Evolutionary conservation across 176 grass and related monocot genomes (phyloP).

Genomic region (Carex scoparia): DNA sequence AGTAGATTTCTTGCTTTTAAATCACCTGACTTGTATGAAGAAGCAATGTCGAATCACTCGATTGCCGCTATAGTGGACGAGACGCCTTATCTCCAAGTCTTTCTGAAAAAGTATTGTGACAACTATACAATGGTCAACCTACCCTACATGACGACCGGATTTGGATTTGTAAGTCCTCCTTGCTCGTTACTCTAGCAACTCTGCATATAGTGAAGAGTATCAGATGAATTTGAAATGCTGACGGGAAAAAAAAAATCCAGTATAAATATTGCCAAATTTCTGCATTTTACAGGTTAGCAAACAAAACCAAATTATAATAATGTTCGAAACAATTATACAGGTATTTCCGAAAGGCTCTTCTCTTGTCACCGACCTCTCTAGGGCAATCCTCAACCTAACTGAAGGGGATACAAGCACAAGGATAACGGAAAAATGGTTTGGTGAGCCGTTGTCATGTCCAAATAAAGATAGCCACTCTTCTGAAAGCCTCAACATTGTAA

Average conservation of each 20-base stretch:
- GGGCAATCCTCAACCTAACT: slow-evolving; percentile 51
- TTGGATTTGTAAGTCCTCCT: slow-evolving; percentile 40
- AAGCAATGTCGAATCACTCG: slow-evolving; percentile 28
- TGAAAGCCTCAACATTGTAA: slow-evolving; percentile 29
- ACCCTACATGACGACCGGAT: slow-evolving; percentile 32
- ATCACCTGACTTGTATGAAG: slow-evolving; percentile 29
- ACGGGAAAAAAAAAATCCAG: background rate
- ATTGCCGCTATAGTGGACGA: slow-evolving; percentile 45
- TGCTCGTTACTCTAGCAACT: background rate
- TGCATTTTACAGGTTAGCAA: background rate
- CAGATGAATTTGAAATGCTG: background rate
- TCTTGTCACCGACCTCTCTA: slow-evolving; percentile 35
- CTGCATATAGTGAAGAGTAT: background rate
- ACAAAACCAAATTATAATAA: background rate
- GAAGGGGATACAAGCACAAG: slow-evolving; percentile 33
- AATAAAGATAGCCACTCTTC: slow-evolving; percentile 20
- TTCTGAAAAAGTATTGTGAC: slow-evolving; percentile 27
- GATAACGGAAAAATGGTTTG: slow-evolving; percentile 43
- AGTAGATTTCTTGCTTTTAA: slow-evolving; percentile 7
- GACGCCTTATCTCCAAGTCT: slow-evolving; percentile 42
- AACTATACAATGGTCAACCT: slow-evolving; percentile 35
- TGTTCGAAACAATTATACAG: slow-evolving; percentile 4
- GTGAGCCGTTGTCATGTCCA: slow-evolving; percentile 17
- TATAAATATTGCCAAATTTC: background rate
- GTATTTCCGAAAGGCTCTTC: slow-evolving; percentile 37